These are phyloP conservation scores for Rhododendron mucronatum DNA, from an alignment of 148 eudicot species.

Conservation along the genomic window DNA sequence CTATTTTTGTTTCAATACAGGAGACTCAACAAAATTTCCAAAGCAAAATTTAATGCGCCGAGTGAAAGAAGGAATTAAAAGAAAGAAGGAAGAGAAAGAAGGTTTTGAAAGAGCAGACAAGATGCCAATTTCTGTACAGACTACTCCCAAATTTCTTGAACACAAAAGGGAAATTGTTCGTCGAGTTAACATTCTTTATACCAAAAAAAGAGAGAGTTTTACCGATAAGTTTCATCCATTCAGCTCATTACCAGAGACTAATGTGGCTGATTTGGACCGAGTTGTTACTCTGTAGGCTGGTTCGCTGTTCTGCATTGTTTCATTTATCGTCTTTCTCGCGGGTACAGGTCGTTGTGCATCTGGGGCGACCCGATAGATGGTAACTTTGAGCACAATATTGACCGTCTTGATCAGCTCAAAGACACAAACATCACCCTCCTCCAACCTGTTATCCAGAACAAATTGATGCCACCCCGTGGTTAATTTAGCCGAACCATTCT, in stretches of 20 bases:
- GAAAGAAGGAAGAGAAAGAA: background rate
- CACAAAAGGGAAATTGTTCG: background rate
- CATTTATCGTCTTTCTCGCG: background rate
- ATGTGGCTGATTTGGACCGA: background rate
- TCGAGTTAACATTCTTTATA: background rate
- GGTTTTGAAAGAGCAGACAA: background rate
- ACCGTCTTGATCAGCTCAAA: conserved; percentile 26
- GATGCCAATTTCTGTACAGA: conserved; percentile 2
- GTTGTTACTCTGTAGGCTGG: background rate
- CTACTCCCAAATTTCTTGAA: conserved; percentile 1
- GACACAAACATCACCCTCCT: conserved; percentile 42
- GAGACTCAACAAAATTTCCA: too few relatives aligned
- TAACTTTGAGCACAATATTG: conserved; percentile 16
- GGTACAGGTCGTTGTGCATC: background rate
- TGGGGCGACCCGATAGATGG: conserved; percentile 12
- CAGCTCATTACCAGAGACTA: background rate
- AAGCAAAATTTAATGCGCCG: too few relatives aligned
- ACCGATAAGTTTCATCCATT: conserved; percentile 10
- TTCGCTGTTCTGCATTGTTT: background rate
- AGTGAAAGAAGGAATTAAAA: too few relatives aligned
- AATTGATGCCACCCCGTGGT: conserved; percentile 37
- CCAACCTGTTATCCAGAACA: conserved; percentile 25
- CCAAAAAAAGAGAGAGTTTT: background rate
- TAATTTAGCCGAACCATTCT: conserved; percentile 6
- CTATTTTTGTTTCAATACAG: too few relatives aligned